Evolutionary conservation across 1,139 yeast species (phyloP).

Genomic region (Williopsis jadinii): DNA sequence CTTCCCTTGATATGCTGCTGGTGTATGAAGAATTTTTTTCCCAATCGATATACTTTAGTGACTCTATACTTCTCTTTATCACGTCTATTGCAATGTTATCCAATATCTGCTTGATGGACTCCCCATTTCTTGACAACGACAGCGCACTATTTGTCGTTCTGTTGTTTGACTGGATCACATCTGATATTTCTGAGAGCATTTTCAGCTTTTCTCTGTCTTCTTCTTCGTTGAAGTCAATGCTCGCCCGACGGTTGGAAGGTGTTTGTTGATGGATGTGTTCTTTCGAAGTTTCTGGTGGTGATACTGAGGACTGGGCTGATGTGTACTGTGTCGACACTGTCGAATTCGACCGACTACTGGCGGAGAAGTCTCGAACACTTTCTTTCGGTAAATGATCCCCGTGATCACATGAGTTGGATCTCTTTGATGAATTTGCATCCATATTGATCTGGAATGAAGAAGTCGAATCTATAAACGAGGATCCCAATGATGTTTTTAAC

Average conservation of each 20-base stretch:
- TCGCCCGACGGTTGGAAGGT: background rate
- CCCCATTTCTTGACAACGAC: slow-evolving; percentile 17
- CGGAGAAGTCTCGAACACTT: background rate
- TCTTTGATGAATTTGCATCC: background rate
- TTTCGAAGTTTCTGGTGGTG: background rate
- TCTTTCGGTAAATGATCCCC: background rate
- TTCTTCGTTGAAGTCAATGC: background rate
- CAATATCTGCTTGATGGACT: slow-evolving; percentile 16
- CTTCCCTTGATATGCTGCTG: too few relatives aligned
- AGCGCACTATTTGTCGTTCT: slow-evolving; percentile 13
- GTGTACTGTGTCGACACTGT: background rate
- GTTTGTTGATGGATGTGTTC: background rate
- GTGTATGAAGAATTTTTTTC: background rate
- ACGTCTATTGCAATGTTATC: slow-evolving; percentile 18
- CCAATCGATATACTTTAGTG: slow-evolving; percentile 16
- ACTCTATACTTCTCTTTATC: slow-evolving; percentile 18
- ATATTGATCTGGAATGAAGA: background rate
- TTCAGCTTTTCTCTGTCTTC: background rate
- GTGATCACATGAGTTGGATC: background rate
- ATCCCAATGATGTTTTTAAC: slow-evolving; percentile 1
- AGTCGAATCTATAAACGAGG: background rate
- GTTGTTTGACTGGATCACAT: background rate
- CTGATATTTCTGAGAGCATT: background rate
- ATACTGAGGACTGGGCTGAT: background rate
- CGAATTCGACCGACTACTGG: background rate